Conservation (phyloP, 345 rosid species). For the Acer yangbiense region DNA sequence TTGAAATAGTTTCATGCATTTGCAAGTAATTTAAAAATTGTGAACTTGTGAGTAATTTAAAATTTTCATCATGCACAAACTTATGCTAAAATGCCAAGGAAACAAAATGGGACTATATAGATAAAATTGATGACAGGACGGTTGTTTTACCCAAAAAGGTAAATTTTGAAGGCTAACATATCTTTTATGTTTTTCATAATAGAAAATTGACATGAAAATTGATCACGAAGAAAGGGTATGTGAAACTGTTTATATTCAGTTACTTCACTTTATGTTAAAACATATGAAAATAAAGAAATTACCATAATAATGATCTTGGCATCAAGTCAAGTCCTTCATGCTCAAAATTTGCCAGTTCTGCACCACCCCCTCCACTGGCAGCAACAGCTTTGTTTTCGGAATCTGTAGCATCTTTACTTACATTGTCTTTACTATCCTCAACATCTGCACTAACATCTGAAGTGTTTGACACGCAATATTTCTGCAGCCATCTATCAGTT, state of each 20-base stretch:
- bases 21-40: too few relatives aligned
- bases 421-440: constrained; percentile 35
- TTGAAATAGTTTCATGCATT: too few relatives aligned
- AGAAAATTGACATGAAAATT: not conserved
- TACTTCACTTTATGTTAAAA: not conserved
- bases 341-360: constrained; percentile 50
- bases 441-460: constrained; percentile 49
- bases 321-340: constrained; percentile 29
- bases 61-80: not conserved
- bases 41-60: too few relatives aligned
- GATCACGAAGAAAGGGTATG: not conserved
- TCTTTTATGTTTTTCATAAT: not conserved
- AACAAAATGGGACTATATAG: not conserved
- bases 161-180: not conserved
- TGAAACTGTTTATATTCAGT: not conserved
- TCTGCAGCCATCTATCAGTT: constrained; percentile 94
- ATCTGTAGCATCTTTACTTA: constrained; percentile 36
- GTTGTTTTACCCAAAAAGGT: not conserved
- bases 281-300: constrained; percentile 11
- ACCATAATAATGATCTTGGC: constrained; percentile 66
- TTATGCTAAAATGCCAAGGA: not conserved
- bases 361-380: constrained; percentile 61
- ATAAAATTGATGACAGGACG: not conserved
- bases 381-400: constrained; percentile 47
- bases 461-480: constrained; percentile 66